Percentiles rank a stretch among this genome's conserved stretches.
phyloP scores from a whole-genome alignment of 345 rosid species.

The Murraya paniculata region DNA sequence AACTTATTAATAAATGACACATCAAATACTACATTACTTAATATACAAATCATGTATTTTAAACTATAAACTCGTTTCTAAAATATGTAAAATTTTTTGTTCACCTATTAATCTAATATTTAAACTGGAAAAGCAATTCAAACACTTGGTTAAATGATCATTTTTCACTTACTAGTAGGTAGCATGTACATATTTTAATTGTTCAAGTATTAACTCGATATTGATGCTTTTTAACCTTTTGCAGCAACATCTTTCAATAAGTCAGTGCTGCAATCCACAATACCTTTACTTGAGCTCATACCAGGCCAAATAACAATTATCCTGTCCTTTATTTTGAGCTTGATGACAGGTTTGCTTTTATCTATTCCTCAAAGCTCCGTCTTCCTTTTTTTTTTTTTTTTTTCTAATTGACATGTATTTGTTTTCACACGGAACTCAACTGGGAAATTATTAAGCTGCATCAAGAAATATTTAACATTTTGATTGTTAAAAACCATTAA shows the following conservation, averaged over 20 bases:
- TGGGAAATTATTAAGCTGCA: background rate
- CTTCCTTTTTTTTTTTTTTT: background rate
- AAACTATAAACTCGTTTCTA: background rate
- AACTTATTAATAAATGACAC: no score
- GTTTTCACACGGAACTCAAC: background rate
- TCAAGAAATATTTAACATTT: background rate
- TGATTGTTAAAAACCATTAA: background rate
- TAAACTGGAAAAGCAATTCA: background rate
- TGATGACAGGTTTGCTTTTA: slow-evolving; percentile 45
- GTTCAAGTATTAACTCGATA: background rate
- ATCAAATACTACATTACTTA: no score
- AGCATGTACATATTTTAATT: background rate
- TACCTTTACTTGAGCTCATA: slow-evolving; percentile 47
- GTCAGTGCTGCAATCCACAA: slow-evolving; percentile 50
- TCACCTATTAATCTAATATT: background rate
- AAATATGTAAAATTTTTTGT: background rate
- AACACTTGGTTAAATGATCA: background rate
- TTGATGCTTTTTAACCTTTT: slow-evolving; percentile 13
- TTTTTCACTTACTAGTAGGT: background rate
- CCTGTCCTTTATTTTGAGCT: slow-evolving; percentile 34
- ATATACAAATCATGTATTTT: no score
- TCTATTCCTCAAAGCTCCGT: background rate
- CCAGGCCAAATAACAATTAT: slow-evolving; percentile 25
- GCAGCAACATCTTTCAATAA: slow-evolving; percentile 72
- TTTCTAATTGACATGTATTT: background rate